These are phyloP conservation scores for Starmerella bombi DNA, from an alignment of 805 yeast genomes.

Conservation along the genomic window DNA sequence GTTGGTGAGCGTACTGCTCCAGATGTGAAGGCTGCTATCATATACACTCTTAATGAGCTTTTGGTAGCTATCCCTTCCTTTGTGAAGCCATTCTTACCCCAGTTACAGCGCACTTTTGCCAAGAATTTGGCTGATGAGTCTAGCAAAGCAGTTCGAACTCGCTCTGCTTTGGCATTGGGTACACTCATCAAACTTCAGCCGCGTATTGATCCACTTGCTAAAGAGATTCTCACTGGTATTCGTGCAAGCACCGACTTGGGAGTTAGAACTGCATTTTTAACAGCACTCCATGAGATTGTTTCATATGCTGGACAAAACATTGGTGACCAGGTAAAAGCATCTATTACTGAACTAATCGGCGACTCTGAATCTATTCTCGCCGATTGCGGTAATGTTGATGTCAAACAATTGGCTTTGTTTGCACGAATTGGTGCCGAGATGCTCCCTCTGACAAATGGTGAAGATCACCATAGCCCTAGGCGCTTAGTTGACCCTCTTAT, in stretches of 20 bases:
- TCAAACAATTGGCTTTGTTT: slow-evolving; percentile 15
- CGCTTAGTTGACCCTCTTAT: slow-evolving; percentile 24
- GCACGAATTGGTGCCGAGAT: slow-evolving; percentile 36
- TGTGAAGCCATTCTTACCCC: slow-evolving; percentile 91
- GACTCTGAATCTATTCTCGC: slow-evolving; percentile 39
- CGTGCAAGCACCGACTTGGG: slow-evolving; percentile 55
- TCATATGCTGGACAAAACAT: slow-evolving; percentile 64
- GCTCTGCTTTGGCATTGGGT: slow-evolving; percentile 86
- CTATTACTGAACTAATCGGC: slow-evolving; percentile 61
- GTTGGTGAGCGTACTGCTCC: slow-evolving; percentile 89
- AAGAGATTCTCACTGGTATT: slow-evolving; percentile 66
- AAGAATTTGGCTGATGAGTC: slow-evolving; percentile 71
- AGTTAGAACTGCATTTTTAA: slow-evolving; percentile 62
- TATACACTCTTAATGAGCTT: slow-evolving; percentile 66
- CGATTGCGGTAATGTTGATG: slow-evolving; percentile 30
- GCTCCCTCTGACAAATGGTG: slow-evolving; percentile 32
- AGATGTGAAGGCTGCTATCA: slow-evolving; percentile 88
- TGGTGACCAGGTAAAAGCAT: slow-evolving; percentile 56
- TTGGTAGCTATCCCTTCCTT: slow-evolving; percentile 77
- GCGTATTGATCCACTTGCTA: slow-evolving; percentile 81
- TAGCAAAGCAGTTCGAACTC: slow-evolving; percentile 56
- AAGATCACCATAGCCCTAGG: slow-evolving; percentile 24
- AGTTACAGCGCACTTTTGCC: slow-evolving; percentile 91
- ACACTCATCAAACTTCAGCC: slow-evolving; percentile 80
- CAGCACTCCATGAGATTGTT: slow-evolving; percentile 73